A percentile compares a stretch with the other conserved stretches of the same genome.
Evolutionary conservation across 345 rosid species (phyloP).

Genomic region (Corchorus capsularis): DNA sequence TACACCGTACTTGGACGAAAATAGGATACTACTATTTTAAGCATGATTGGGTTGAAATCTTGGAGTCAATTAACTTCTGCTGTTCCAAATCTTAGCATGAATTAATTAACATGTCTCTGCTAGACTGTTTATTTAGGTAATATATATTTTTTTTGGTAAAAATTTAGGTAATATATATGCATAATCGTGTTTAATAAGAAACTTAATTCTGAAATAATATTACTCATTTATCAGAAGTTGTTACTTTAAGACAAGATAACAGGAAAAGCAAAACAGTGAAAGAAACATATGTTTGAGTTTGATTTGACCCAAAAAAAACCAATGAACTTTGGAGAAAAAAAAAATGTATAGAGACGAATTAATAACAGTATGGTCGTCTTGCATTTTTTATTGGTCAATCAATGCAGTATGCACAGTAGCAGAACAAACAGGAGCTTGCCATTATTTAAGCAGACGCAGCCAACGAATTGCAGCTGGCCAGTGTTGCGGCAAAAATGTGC

Average conservation of each 20-base stretch:
- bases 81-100: background rate
- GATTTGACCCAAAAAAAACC: too few relatives aligned
- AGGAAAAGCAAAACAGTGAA: background rate
- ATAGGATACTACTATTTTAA: background rate
- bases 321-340: too few relatives aligned
- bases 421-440: background rate
- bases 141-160: too few relatives aligned
- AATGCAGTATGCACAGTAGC: background rate
- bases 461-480: conserved; percentile 5
- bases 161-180: too few relatives aligned
- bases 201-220: background rate
- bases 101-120: background rate
- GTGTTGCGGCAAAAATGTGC: background rate
- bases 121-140: too few relatives aligned
- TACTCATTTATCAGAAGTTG: background rate
- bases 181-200: background rate
- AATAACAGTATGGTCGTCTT: too few relatives aligned
- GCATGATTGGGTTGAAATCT: background rate
- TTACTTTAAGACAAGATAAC: too few relatives aligned
- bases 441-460: background rate
- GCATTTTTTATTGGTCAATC: background rate
- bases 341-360: too few relatives aligned
- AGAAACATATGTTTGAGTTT: background rate
- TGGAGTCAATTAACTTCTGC: background rate
- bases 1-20: background rate